Evolutionary conservation across 2,329 filamentous ascomycete species (phyloP).

Genomic region (Fusarium falciforme): DNA sequence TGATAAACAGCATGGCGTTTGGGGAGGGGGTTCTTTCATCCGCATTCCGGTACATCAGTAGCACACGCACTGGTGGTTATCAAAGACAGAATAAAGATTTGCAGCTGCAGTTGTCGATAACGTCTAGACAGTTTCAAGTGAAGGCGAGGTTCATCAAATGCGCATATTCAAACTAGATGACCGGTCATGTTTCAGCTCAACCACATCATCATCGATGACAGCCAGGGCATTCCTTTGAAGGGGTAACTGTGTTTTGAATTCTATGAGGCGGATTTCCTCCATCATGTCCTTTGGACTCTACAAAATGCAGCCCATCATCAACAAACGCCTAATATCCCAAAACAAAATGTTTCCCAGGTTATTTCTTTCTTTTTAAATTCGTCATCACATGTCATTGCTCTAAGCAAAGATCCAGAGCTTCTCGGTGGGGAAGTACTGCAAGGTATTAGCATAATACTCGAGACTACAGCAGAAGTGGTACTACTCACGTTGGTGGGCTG

Average conservation of each 20-base stretch:
- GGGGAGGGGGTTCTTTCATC: constrained; percentile 28
- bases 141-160: background rate
- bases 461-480: background rate
- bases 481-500: constrained; percentile 75
- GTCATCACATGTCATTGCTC: constrained; percentile 38
- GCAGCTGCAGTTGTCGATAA: constrained; percentile 6
- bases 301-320: constrained; percentile 40
- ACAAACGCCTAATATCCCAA: constrained; percentile 45
- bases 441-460: constrained; percentile 17
- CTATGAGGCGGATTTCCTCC: constrained; percentile 30
- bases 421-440: constrained; percentile 66
- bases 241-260: constrained; percentile 42
- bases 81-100: constrained; percentile 11
- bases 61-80: constrained; percentile 12
- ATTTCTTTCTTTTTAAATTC: constrained; percentile 31
- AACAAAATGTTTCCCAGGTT: constrained; percentile 32
- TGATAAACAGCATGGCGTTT: constrained; percentile 42
- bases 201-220: background rate
- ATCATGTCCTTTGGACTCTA: constrained; percentile 35
- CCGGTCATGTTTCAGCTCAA: background rate
- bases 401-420: constrained; percentile 69
- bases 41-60: constrained; percentile 19
- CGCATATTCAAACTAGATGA: background rate
- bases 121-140: background rate
- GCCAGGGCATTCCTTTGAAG: background rate